Evolutionary conservation across 2,329 filamentous ascomycete species (phyloP), one percentile per base, ranked within the genome.

Genomic region (Fusarium verticillioides): DNA sequence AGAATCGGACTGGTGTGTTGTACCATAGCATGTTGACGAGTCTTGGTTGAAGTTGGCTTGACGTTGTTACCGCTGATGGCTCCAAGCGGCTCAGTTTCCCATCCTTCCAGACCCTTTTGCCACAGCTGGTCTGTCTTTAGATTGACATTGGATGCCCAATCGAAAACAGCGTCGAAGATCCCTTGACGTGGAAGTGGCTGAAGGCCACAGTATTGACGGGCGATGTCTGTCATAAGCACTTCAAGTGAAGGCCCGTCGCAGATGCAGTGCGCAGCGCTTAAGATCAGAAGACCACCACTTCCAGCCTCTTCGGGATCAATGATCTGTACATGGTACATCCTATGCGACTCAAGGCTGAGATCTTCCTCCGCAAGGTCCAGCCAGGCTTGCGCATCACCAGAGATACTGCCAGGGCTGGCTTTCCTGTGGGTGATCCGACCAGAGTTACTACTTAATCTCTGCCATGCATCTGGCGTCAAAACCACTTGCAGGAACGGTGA

Each of bases 181-280:
- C 52, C 62, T 9, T 26, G 47, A 15, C 63, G 40, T 2, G 47
- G 10, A 16, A 72, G 18, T 4, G 43, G 30, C 4, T 36, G 10
- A 9, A 72, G 9, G 1, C 36, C 53, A 15, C n/a, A 23, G 30
- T 72, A 72, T 7, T 54, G 34, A 3, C 58, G 32, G 7, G 26
- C 4, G 2, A 72, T 57, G 1, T 72, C 69, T 8, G 21, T 26
- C 47, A 69, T 56, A 9, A 72, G 15, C 1, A 69, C 69, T 23
- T 72, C 69, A 0, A 72, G 49, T 2, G 69, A 72, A 2, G 69
- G 50, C 1, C 69, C 69, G 9, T 72, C 69, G 1, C 69, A 72
- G 10, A 72, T 60, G 7, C 69, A 72, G 7, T 72, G 69, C 0
- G 69, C 69, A 7, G 46, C 30, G 3, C 69, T 72, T 18, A 72